Conservation (phyloP, 2,329 filamentous ascomycete genomes). For the Beauveria pseudobassiana region DNA sequence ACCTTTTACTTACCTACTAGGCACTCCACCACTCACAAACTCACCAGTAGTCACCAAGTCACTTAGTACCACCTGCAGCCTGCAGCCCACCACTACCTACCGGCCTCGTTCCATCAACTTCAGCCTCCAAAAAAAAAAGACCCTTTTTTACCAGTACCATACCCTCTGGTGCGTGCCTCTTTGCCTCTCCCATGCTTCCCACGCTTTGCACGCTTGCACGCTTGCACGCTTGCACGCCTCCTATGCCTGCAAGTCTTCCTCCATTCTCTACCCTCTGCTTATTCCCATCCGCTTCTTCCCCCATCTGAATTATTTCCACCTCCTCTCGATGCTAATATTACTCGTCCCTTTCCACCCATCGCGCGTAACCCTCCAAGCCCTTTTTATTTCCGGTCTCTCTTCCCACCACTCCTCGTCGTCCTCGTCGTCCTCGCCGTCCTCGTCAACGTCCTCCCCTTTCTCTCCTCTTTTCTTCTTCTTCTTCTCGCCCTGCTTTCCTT, state of each 20-base stretch:
- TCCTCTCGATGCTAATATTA: slow-evolving; percentile 10
- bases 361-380: slow-evolving; percentile 2
- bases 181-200: too few species aligned
- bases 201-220: too few species aligned
- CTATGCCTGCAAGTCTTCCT: too few species aligned
- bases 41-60: too few species aligned
- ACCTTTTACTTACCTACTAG: too few species aligned
- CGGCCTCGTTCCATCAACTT: too few species aligned
- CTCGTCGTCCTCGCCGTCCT: not conserved
- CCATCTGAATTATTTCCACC: slow-evolving; percentile 12
- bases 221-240: not conserved
- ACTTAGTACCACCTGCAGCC: too few species aligned
- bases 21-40: too few species aligned
- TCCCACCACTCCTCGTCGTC: not conserved
- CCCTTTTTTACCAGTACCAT: too few species aligned
- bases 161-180: too few species aligned
- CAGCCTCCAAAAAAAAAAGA: too few species aligned
- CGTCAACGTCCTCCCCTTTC: not conserved
- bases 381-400: slow-evolving; percentile 7
- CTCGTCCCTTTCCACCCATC: slow-evolving; percentile 4
- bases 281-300: slow-evolving; percentile 10
- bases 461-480: not conserved
- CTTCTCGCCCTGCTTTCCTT: not conserved
- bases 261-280: slow-evolving; percentile 1
- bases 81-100: too few species aligned